Evolutionary conservation across 2,329 filamentous ascomycete genomes (phyloP), one percentile per base, ranked within the genome.

Genomic region (Gaeumannomyces tritici): DNA sequence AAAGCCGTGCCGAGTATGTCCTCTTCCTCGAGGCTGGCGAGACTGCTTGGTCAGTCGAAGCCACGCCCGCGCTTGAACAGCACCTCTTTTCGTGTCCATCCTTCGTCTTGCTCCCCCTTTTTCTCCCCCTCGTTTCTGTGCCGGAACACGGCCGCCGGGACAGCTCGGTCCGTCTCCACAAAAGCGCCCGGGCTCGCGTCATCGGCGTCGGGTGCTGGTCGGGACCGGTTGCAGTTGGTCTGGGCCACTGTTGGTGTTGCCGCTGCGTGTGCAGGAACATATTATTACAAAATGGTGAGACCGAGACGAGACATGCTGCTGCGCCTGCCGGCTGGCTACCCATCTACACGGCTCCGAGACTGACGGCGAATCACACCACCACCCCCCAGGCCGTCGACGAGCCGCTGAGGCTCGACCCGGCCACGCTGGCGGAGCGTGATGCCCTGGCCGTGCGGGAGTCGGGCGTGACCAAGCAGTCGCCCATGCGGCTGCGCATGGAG

Each of bases 401-500:
- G 63, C 73, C 76, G 61, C 68, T 76, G 63, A 74, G 77, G 62
- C 77, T 85, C 70, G 89, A 93, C 69, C 71, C 77, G 58, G 82
- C 89, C 33, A 84, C 89, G 55, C 90, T 97, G 67, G 92, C 91
- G 69, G 90, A 96, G 72, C 86, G 90, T 69, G 95, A 98, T 74
- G 86, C 85, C 66, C 82, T 91, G 65, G 83, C 85, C 68, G 96
- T 95, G 76, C 87, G 89, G 65, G 89, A 95, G 73, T 83, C 85
- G 63, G 85, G 86, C 66, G 83, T 98, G 60, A 88, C 82, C 59
- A 83, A 87, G 63, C 80, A 87, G 69, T 97, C 93, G 18, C 93
- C 95, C 2, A 98, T 99, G 93, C 92, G 95, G 62, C 83, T 99
- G 63, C 91, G 93, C 66, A 98, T 99, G 95, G 95, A 99, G 77